phyloP scores from a whole-genome alignment of 495 filamentous ascomycete genomes.

The Pyrenula massariospora region DNA sequence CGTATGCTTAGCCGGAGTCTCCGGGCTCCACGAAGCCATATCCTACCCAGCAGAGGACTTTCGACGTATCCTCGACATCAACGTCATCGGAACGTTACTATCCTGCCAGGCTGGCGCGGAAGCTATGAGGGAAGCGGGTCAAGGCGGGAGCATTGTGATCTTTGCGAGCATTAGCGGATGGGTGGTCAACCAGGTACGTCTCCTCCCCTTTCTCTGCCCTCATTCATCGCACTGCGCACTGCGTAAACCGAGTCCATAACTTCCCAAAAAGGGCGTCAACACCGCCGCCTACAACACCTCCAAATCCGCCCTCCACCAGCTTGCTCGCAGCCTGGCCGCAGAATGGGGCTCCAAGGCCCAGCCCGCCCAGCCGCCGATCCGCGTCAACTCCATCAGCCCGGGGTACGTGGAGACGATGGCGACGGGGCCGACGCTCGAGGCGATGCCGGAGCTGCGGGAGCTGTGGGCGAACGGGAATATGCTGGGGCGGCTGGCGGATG shows the following conservation, averaged over 20 bases:
- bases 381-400: conserved; percentile 27
- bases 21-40: conserved; percentile 47
- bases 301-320: conserved; percentile 54
- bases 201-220: conserved; percentile 48
- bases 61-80: conserved; percentile 56
- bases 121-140: conserved; percentile 45
- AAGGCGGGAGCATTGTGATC: conserved; percentile 52
- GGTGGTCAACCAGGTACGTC: conserved; percentile 47
- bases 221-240: too few relatives aligned
- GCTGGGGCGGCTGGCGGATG: conserved; percentile 34
- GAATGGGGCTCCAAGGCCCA: conserved; percentile 38
- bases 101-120: conserved; percentile 53
- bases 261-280: conserved; percentile 39
- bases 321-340: conserved; percentile 52
- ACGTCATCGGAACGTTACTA: conserved; percentile 55
- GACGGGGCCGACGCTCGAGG: conserved; percentile 19
- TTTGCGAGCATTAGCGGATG: conserved; percentile 71
- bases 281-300: conserved; percentile 57
- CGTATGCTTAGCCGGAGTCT: conserved; percentile 77
- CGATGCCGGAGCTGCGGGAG: not conserved
- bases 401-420: conserved; percentile 29
- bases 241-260: too few relatives aligned
- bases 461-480: not conserved
- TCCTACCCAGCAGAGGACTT: conserved; percentile 52
- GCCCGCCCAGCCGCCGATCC: conserved; percentile 14